These are phyloP conservation scores for Nitzschia sp. DNA, from an alignment of 108 stramenopile genomes.

Conservation along the genomic window DNA sequence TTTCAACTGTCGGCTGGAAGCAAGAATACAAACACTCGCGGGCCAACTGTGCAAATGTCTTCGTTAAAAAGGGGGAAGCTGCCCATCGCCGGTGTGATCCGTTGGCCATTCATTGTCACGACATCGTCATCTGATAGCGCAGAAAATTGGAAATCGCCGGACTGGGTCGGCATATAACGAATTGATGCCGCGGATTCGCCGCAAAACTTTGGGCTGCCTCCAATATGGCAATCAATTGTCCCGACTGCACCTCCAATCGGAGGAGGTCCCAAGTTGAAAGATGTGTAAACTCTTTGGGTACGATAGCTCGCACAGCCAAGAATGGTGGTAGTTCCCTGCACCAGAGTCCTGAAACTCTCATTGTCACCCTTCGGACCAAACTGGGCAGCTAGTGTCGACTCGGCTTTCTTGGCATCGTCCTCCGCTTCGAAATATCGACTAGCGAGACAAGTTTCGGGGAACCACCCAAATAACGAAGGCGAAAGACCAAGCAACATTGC, in stretches of 20 bases:
- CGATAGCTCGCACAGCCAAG: constrained; percentile 64
- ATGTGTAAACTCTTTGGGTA: constrained; percentile 36
- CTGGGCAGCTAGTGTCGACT: constrained; percentile 36
- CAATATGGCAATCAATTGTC: constrained; percentile 75
- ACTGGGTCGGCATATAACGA: constrained; percentile 47
- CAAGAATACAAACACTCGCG: constrained; percentile 81
- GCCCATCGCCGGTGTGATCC: constrained; percentile 71
- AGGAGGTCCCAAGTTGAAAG: constrained; percentile 36
- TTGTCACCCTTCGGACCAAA: constrained; percentile 57
- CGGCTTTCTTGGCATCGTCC: constrained; percentile 24
- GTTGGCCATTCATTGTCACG: constrained; percentile 78
- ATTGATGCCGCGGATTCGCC: constrained; percentile 70
- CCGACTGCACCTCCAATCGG: constrained; percentile 72
- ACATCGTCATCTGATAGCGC: constrained; percentile 71
- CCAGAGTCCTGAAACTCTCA: constrained; percentile 55
- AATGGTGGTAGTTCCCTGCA: constrained; percentile 62
- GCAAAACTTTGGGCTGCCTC: constrained; percentile 68
- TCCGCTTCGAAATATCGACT: constrained; percentile 36
- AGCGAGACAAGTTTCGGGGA: constrained; percentile 46
- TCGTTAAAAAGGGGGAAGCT: constrained; percentile 66
- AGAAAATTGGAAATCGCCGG: constrained; percentile 62
- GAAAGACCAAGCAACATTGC: constrained; percentile 77
- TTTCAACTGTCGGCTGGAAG: constrained; percentile 36
- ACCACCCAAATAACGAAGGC: constrained; percentile 68
- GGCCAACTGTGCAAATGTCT: constrained; percentile 80